phyloP scores from a whole-genome alignment of 179 eudicot species.

The Beta macrorhiza region DNA sequence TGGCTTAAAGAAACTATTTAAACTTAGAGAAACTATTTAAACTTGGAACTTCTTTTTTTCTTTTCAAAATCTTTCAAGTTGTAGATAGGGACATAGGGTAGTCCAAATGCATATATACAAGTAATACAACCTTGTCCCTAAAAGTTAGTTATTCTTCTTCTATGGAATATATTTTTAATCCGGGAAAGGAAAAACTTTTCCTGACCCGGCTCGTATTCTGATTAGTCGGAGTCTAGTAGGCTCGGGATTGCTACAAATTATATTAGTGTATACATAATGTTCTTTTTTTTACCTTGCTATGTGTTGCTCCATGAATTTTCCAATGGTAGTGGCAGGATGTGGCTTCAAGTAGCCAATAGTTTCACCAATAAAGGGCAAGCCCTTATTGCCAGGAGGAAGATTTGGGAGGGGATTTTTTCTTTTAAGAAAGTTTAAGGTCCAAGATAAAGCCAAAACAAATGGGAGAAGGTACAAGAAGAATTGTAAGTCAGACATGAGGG shows the following conservation, averaged over 20 bases:
- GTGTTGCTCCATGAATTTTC: constrained; percentile 93
- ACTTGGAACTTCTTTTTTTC: neutral
- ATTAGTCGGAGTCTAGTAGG: neutral
- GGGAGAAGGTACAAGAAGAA: constrained; percentile 57
- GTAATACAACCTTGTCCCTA: neutral
- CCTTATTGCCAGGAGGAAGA: constrained; percentile 93
- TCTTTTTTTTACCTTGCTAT: constrained; percentile 55
- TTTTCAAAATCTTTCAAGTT: neutral
- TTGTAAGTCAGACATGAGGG: constrained; percentile 71
- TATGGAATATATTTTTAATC: neutral
- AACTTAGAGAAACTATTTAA: neutral
- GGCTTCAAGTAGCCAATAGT: constrained; percentile 89
- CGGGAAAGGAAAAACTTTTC: no score
- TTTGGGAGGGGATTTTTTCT: constrained; percentile 44
- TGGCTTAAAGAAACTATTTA: neutral
- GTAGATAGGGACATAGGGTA: neutral
- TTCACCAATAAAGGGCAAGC: constrained; percentile 94
- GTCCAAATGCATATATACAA: neutral
- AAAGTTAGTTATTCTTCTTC: neutral
- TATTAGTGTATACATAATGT: neutral
- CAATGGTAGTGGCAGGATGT: constrained; percentile 76
- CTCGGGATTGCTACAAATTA: neutral
- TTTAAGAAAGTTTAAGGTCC: constrained; percentile 44
- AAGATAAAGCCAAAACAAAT: constrained; percentile 38
- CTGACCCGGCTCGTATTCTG: neutral